Evolutionary conservation across 2,329 filamentous ascomycete species (phyloP).

Genomic region (Colletotrichum magnum): DNA sequence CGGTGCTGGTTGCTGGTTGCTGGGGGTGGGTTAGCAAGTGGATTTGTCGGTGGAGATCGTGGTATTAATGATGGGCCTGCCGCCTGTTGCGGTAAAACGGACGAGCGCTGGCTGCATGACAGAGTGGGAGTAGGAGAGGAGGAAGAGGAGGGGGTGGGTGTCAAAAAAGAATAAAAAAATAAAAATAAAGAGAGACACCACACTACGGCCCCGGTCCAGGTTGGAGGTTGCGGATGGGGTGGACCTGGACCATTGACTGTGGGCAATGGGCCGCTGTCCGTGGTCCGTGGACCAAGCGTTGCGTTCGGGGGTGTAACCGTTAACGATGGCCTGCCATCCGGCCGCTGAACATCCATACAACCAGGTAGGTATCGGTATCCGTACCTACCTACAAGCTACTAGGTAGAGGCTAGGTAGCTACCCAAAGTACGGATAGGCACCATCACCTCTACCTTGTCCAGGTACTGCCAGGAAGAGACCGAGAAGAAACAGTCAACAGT

Average conservation of each 20-base stretch:
- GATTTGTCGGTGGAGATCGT: constrained; percentile 40
- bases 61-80: constrained; percentile 45
- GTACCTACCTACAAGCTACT: too few species aligned
- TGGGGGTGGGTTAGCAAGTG: constrained; percentile 44
- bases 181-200: constrained; percentile 30
- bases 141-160: constrained; percentile 28
- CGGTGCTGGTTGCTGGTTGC: constrained; percentile 24
- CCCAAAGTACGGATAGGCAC: background rate
- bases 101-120: constrained; percentile 40
- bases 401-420: background rate
- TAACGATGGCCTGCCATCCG: constrained; percentile 12
- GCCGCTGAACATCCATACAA: too few species aligned
- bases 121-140: constrained; percentile 16
- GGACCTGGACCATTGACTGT: constrained; percentile 35
- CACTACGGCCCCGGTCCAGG: constrained; percentile 20
- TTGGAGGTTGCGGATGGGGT: constrained; percentile 40
- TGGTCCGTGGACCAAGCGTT: constrained; percentile 24
- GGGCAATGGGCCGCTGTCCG: constrained; percentile 5
- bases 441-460: too few species aligned
- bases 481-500: background rate
- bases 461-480: constrained; percentile 1
- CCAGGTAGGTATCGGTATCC: too few species aligned
- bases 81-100: constrained; percentile 54
- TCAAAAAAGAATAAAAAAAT: constrained; percentile 22
- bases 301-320: constrained; percentile 31